Evolutionary conservation across 73 alveolate genomes (phyloP).

Genomic region (Stentor roeselii): DNA sequence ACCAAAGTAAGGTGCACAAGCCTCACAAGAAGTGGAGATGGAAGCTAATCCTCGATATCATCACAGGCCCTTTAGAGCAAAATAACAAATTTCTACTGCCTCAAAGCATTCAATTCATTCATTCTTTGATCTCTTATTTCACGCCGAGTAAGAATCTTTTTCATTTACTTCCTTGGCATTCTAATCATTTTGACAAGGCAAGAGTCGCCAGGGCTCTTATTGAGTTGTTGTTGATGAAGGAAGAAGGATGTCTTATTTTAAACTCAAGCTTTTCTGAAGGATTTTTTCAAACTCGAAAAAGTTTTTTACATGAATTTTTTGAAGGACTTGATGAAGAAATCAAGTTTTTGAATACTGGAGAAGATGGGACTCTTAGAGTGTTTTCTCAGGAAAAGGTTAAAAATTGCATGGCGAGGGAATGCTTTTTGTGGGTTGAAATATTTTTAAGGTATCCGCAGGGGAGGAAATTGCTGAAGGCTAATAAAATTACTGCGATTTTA

Average conservation of each 20-base stretch:
- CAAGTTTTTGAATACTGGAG: background rate
- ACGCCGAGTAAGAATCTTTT: background rate
- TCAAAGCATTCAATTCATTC: background rate
- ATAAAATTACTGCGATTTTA: background rate
- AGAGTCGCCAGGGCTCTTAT: background rate
- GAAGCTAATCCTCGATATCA: background rate
- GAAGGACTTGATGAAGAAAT: slow-evolving; percentile 19
- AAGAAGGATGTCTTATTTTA: background rate
- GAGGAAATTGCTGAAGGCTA: background rate
- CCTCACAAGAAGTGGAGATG: slow-evolving; percentile 27
- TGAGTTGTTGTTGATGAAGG: background rate
- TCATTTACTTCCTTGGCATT: slow-evolving; percentile 6
- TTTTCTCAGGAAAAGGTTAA: slow-evolving; percentile 1
- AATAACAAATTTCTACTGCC: no score
- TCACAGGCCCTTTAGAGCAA: background rate
- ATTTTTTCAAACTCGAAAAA: slow-evolving; percentile 18
- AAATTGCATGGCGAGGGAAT: slow-evolving; percentile 7
- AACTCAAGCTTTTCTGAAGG: slow-evolving; percentile 13
- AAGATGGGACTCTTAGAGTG: background rate
- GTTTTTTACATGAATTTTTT: background rate
- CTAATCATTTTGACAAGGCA: slow-evolving; percentile 5
- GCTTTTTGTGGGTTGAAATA: slow-evolving; percentile 15
- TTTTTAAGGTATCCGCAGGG: background rate
- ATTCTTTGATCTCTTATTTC: background rate
- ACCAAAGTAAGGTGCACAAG: slow-evolving; percentile 6